Evolutionary conservation across 257 asterid species (phyloP).

Genomic region (Nicotiana tabacum): DNA sequence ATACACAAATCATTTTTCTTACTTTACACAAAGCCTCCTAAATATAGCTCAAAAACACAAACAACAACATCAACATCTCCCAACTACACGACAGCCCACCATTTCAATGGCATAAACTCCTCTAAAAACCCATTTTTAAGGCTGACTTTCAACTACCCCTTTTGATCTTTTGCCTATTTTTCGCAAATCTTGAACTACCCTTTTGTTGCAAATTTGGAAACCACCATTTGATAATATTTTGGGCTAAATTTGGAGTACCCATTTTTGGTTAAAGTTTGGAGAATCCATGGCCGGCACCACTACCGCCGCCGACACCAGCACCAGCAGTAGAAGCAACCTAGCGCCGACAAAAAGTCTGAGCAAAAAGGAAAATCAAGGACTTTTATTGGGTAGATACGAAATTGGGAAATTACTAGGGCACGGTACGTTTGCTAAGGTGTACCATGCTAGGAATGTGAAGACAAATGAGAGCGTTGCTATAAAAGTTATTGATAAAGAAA

Average conservation of each 20-base stretch:
- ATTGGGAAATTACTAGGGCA: conserved; percentile 75
- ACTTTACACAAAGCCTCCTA: background rate
- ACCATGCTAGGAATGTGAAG: conserved; percentile 67
- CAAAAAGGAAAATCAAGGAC: conserved; percentile 48
- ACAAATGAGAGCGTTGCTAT: conserved; percentile 74
- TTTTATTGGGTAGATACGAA: conserved; percentile 62
- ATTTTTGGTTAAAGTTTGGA: background rate
- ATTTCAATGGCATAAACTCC: background rate
- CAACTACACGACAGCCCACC: background rate
- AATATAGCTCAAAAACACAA: background rate
- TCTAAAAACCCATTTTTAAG: background rate
- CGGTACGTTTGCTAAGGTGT: conserved; percentile 90
- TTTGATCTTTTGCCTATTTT: background rate
- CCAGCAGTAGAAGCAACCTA: background rate
- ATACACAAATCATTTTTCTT: background rate
- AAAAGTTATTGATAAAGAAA: conserved; percentile 87
- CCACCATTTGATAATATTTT: background rate
- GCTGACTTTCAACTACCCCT: background rate
- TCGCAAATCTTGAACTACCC: background rate
- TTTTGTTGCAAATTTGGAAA: background rate
- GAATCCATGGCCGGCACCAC: conserved; percentile 10
- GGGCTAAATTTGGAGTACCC: background rate
- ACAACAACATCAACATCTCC: background rate
- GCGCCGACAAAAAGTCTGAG: conserved; percentile 21
- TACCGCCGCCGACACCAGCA: conserved; percentile 11